These are phyloP conservation scores for Borovskyia barvae DNA, from an alignment of 208 protist genomes.

Conservation along the genomic window DNA sequence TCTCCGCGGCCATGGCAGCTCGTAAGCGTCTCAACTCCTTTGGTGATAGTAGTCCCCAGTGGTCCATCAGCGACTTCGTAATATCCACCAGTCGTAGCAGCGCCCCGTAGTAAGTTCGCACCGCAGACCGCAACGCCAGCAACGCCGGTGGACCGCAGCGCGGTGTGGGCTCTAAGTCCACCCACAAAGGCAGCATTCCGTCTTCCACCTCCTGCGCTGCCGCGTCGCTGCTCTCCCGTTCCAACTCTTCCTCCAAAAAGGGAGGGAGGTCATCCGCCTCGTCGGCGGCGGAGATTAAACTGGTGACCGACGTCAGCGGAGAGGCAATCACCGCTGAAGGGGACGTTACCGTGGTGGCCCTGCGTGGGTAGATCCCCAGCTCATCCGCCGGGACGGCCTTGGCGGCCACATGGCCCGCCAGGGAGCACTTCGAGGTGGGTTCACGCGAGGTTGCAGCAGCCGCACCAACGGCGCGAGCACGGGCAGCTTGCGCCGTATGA, in stretches of 20 bases:
- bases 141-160: slow-evolving; percentile 41
- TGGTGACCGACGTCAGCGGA: no score
- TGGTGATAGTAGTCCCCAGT: slow-evolving; percentile 49
- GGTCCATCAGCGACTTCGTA: slow-evolving; percentile 16
- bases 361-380: no score
- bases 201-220: slow-evolving; percentile 5
- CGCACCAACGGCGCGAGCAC: slow-evolving; percentile 1
- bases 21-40: slow-evolving; percentile 42
- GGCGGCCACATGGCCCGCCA: no score
- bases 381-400: no score
- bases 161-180: slow-evolving; percentile 31
- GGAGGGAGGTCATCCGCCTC: neutral
- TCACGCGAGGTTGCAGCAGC: no score
- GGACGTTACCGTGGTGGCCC: no score
- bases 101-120: slow-evolving; percentile 28
- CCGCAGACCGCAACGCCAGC: slow-evolving; percentile 25
- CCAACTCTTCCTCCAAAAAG: slow-evolving; percentile 5
- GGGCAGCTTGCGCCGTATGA: slow-evolving; percentile 9
- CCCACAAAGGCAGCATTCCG: slow-evolving; percentile 33
- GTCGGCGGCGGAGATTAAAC: neutral
- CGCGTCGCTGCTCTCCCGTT: neutral
- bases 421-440: no score
- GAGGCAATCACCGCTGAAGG: no score
- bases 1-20: slow-evolving; percentile 42
- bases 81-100: slow-evolving; percentile 38